Evolutionary conservation across 305 asterid species (phyloP).

Genomic region (Solanum hybrid): DNA sequence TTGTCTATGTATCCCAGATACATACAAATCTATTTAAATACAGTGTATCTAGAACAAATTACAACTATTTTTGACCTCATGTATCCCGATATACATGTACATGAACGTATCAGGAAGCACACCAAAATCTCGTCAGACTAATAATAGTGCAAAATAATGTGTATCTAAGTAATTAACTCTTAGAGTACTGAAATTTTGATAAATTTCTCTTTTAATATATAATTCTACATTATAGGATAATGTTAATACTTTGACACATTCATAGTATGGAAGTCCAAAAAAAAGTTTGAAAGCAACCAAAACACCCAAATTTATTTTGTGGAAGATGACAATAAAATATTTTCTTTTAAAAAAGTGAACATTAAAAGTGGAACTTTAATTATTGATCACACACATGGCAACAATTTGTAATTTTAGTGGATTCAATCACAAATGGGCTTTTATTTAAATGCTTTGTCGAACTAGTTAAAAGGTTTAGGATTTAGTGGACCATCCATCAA

Average conservation of each 20-base stretch:
- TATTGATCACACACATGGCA: background rate
- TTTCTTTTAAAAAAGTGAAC: background rate
- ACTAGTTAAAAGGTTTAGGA: background rate
- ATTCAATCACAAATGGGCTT: background rate
- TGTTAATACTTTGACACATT: background rate
- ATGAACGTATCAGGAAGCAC: background rate
- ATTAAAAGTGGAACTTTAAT: background rate
- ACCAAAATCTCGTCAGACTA: background rate
- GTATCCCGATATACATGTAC: background rate
- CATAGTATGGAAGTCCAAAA: background rate
- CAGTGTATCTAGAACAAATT: background rate
- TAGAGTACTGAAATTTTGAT: background rate
- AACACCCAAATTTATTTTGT: background rate
- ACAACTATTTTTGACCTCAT: background rate
- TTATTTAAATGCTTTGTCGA: background rate
- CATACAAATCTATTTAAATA: background rate
- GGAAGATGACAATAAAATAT: background rate
- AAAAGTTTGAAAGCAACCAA: background rate
- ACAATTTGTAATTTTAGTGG: background rate
- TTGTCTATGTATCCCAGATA: too few species aligned
- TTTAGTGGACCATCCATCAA: slow-evolving; percentile 8
- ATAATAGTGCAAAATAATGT: too few species aligned
- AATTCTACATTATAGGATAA: background rate
- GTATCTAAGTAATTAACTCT: background rate
- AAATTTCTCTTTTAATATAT: too few species aligned